phyloP scores from a whole-genome alignment of 2,329 filamentous ascomycete species.

The Alternaria conjuncta region DNA sequence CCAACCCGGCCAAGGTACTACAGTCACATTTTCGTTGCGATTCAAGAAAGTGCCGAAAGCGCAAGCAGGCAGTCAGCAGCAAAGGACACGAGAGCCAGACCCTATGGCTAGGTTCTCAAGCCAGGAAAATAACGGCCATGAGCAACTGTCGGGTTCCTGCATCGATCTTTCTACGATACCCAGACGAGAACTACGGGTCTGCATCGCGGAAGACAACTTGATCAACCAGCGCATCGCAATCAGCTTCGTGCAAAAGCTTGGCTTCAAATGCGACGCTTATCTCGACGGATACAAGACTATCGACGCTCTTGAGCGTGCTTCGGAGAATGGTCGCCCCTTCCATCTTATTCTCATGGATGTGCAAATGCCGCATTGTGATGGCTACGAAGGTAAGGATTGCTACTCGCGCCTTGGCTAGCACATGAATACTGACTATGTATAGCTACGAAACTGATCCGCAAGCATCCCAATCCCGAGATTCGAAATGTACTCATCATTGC shows the following conservation, averaged over 20 bases:
- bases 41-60: conserved; percentile 80
- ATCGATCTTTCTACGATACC: conserved; percentile 70
- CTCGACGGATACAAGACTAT: conserved; percentile 89
- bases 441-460: conserved; percentile 81
- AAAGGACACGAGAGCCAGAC: conserved; percentile 54
- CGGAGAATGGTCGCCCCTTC: conserved; percentile 75
- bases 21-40: conserved; percentile 78
- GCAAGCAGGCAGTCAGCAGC: conserved; percentile 55
- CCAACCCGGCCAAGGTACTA: conserved; percentile 72
- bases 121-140: conserved; percentile 53
- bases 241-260: conserved; percentile 84
- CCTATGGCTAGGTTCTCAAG: conserved; percentile 64
- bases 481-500: conserved; percentile 89
- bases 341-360: conserved; percentile 95
- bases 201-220: conserved; percentile 92
- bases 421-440: conserved; percentile 14
- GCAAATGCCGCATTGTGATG: conserved; percentile 92
- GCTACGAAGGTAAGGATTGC: conserved; percentile 67
- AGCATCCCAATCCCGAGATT: conserved; percentile 77
- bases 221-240: conserved; percentile 96
- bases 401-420: neutral
- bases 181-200: conserved; percentile 80
- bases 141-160: conserved; percentile 43
- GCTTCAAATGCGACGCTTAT: conserved; percentile 86
- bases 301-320: conserved; percentile 78